Conservation (phyloP, 2,329 filamentous ascomycete genomes). For the Fonsecaea multimorphosa region DNA sequence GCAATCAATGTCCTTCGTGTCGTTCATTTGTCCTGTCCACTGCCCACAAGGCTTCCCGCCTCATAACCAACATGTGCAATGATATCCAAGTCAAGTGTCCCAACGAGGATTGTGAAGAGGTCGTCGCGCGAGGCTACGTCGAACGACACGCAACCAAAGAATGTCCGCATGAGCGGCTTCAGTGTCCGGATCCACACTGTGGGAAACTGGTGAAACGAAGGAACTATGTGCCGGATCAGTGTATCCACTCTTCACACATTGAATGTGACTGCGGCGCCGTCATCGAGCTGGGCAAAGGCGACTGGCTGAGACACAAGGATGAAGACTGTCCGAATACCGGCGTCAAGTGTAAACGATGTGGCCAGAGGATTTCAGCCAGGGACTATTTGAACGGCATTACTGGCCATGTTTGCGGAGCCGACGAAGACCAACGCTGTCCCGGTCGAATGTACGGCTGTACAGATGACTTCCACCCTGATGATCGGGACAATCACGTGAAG, state of each 20-base stretch:
- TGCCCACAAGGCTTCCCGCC: constrained; percentile 57
- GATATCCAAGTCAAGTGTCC: constrained; percentile 67
- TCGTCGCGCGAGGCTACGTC: constrained; percentile 62
- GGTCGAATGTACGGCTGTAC: constrained; percentile 50
- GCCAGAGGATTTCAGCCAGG: constrained; percentile 31
- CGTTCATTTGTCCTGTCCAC: constrained; percentile 53
- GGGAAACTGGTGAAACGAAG: constrained; percentile 60
- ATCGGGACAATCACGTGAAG: constrained; percentile 52
- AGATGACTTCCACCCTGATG: constrained; percentile 46
- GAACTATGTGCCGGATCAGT: constrained; percentile 48
- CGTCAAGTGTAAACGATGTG: constrained; percentile 30
- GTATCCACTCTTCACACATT: constrained; percentile 38
- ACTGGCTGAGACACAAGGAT: constrained; percentile 39
- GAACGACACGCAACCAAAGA: constrained; percentile 66
- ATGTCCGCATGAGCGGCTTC: constrained; percentile 61
- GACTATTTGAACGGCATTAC: constrained; percentile 30
- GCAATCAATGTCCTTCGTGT: constrained; percentile 62
- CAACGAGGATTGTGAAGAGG: constrained; percentile 61
- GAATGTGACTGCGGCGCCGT: constrained; percentile 40
- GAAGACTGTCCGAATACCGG: constrained; percentile 38
- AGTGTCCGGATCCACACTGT: constrained; percentile 60
- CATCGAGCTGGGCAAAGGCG: constrained; percentile 37
- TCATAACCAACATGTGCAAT: constrained; percentile 66
- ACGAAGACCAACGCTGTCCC: constrained; percentile 38
- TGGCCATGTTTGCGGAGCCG: constrained; percentile 40